Conservation (phyloP, 2,329 filamentous ascomycete species). For the Penicillium thymicola region DNA sequence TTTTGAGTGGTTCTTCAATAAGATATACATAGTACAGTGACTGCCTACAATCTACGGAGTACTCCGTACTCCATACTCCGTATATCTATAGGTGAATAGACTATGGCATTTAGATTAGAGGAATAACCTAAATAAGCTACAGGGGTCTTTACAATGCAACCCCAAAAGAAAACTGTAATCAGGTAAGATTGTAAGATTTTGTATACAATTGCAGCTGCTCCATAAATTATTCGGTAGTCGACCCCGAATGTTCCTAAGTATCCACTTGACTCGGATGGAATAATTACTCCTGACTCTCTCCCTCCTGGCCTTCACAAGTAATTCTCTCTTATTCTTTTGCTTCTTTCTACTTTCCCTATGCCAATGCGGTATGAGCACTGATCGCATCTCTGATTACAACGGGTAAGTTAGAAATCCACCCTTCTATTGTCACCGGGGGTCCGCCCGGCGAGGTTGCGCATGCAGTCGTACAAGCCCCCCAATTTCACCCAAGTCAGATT, state of each 20-base stretch:
- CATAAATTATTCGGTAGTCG: constrained; percentile 13
- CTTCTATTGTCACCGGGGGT: neutral
- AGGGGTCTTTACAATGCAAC: constrained; percentile 2
- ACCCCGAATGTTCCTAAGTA: constrained; percentile 12
- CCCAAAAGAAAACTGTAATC: neutral
- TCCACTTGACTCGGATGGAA: constrained; percentile 4
- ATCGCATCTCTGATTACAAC: constrained; percentile 9
- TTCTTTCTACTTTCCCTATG: neutral
- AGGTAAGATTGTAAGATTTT: constrained; percentile 4
- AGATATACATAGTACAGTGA: neutral
- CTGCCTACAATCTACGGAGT: too few relatives aligned
- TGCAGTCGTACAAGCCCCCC: constrained; percentile 9
- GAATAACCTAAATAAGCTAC: neutral
- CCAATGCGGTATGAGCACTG: constrained; percentile 1
- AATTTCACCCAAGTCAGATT: constrained; percentile 8
- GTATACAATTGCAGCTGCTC: neutral
- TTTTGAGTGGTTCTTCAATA: neutral
- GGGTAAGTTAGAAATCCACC: constrained; percentile 15
- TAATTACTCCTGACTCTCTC: constrained; percentile 11
- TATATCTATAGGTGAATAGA: neutral
- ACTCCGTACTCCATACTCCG: neutral
- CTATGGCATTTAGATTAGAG: neutral
- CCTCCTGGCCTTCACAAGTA: neutral
- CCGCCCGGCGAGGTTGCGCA: constrained; percentile 7
- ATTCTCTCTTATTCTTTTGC: neutral